A percentile compares a stretch with the other conserved stretches of the same genome.
Evolutionary conservation across 495 filamentous ascomycete species (phyloP).

Genomic region (Tuber umbilicatum): DNA sequence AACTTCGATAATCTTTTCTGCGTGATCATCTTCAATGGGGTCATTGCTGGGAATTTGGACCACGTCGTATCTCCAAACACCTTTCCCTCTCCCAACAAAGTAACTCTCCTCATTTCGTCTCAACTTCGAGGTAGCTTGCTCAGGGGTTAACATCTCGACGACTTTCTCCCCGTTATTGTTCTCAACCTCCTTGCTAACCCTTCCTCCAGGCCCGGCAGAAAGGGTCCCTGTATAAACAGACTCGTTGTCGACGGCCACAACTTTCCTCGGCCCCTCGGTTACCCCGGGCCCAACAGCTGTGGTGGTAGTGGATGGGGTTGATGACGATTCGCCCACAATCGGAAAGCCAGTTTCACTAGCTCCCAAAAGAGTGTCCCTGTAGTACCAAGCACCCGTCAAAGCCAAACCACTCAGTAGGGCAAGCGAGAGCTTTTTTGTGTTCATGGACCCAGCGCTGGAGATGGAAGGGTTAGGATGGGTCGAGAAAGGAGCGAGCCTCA

Average conservation of each 20-base stretch:
- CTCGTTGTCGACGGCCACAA: slow-evolving; percentile 74
- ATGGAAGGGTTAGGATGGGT: slow-evolving; percentile 12
- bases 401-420: slow-evolving; percentile 38
- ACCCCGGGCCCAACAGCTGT: neutral
- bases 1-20: slow-evolving; percentile 92
- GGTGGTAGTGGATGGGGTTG: slow-evolving; percentile 9
- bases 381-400: slow-evolving; percentile 37
- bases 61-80: slow-evolving; percentile 92
- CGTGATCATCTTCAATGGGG: slow-evolving; percentile 96
- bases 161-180: slow-evolving; percentile 68
- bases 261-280: slow-evolving; percentile 42
- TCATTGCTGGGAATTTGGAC: slow-evolving; percentile 92
- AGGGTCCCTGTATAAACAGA: slow-evolving; percentile 75
- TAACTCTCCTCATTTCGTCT: slow-evolving; percentile 86
- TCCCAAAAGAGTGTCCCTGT: slow-evolving; percentile 29
- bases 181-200: slow-evolving; percentile 78
- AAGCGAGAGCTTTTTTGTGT: slow-evolving; percentile 33
- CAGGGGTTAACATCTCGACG: slow-evolving; percentile 90
- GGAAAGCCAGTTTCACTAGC: slow-evolving; percentile 13
- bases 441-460: slow-evolving; percentile 25
- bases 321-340: slow-evolving; percentile 8
- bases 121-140: slow-evolving; percentile 85
- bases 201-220: slow-evolving; percentile 59
- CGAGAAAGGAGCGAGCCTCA: neutral
- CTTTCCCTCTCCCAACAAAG: slow-evolving; percentile 78